Evolutionary conservation across 2,329 filamentous ascomycete genomes (phyloP).

Genomic region (Stagonosporopsis vannaccii): DNA sequence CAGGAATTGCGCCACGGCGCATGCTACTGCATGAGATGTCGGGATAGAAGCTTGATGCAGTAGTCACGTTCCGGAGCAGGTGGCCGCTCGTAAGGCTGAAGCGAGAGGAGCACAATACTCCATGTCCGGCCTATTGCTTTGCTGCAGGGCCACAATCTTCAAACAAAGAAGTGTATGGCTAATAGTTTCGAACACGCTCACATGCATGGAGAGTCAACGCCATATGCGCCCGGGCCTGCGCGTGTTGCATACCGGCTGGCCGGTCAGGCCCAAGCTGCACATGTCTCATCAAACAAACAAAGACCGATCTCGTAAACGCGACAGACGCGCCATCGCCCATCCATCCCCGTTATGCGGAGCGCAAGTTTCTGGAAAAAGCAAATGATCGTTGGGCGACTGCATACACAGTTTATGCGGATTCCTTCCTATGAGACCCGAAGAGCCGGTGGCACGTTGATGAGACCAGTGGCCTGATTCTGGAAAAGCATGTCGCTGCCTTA

Average conservation of each 20-base stretch:
- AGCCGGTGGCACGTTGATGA: slow-evolving; percentile 3
- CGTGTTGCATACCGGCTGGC: slow-evolving; percentile 1
- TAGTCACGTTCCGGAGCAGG: not conserved
- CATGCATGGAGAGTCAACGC: not conserved
- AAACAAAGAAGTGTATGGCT: not conserved
- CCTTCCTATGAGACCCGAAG: not conserved
- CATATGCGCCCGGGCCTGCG: not conserved
- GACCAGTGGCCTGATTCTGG: slow-evolving; percentile 12
- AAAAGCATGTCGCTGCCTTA: slow-evolving; percentile 6
- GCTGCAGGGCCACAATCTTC: not conserved
- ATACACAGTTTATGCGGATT: slow-evolving; percentile 2
- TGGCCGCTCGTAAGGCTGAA: not conserved
- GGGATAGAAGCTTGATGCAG: slow-evolving; percentile 2
- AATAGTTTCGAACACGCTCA: not conserved
- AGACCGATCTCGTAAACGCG: not conserved
- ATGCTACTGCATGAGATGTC: not conserved
- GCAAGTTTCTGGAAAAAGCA: not conserved
- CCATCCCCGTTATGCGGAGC: not conserved
- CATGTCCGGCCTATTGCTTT: not conserved
- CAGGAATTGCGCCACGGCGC: not conserved
- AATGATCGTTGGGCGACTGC: not conserved
- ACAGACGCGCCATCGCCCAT: slow-evolving; percentile 7
- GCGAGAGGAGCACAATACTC: not conserved
- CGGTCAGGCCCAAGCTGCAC: not conserved
- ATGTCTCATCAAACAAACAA: not conserved